Conservation (phyloP, 139 green algal species). For the Coelastrella sp. region DNA sequence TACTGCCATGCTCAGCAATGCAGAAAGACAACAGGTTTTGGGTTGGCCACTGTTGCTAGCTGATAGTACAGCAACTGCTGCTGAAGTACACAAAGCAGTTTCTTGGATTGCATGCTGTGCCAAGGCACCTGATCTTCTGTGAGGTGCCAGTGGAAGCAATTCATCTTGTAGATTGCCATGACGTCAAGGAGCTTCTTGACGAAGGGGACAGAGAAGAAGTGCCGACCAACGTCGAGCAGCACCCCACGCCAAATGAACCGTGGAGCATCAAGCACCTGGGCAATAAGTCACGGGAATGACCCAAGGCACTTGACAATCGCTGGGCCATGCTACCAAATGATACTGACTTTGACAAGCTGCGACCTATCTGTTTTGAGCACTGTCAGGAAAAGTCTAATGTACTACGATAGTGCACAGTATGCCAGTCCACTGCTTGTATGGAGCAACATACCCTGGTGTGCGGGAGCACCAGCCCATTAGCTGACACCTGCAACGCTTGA, state of each 20-base stretch:
- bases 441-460: constrained; percentile 10
- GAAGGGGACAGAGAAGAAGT: constrained; percentile 68
- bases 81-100: no score
- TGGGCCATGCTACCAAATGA: not conserved
- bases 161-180: constrained; percentile 72
- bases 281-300: not conserved
- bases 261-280: constrained; percentile 64
- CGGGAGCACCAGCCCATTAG: constrained; percentile 11
- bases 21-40: no score
- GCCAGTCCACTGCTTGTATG: no score
- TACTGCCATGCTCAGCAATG: no score
- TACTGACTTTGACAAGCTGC: not conserved
- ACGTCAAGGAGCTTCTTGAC: constrained; percentile 68
- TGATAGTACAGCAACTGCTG: no score
- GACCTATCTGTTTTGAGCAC: not conserved
- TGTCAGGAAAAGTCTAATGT: no score
- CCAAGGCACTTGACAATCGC: not conserved
- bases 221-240: constrained; percentile 73
- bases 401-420: no score
- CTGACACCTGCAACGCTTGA: constrained; percentile 58
- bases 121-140: constrained; percentile 79
- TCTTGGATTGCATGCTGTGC: no score
- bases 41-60: no score
- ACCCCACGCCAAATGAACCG: constrained; percentile 71
- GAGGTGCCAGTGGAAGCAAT: constrained; percentile 76